phyloP scores from a whole-genome alignment of 441 rosid species.

The Erodium texanum region DNA sequence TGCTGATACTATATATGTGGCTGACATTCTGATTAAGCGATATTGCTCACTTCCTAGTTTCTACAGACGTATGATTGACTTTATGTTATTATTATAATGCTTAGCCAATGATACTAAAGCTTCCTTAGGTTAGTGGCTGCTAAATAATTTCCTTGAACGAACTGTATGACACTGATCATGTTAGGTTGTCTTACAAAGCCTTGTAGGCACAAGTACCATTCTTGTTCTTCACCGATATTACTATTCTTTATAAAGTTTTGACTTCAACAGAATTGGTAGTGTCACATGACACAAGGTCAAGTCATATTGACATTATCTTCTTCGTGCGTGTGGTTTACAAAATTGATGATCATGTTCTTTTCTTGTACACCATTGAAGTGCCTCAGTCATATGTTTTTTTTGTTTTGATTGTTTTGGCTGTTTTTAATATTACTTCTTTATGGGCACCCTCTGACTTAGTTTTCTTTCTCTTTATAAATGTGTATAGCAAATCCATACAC shows the following conservation, averaged over 20 bases:
- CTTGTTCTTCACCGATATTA: too few relatives aligned
- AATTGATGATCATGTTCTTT: too few relatives aligned
- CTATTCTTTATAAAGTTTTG: too few relatives aligned
- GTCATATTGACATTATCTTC: too few relatives aligned
- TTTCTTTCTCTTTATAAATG: slow-evolving; percentile 1
- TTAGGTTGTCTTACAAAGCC: too few relatives aligned
- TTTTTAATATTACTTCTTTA: background rate
- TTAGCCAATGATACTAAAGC: background rate
- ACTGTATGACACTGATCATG: background rate
- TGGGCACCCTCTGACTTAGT: slow-evolving; percentile 1
- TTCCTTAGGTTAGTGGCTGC: background rate
- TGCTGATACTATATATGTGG: background rate
- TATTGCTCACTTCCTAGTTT: background rate
- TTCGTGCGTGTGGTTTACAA: too few relatives aligned
- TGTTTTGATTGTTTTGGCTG: slow-evolving; percentile 3
- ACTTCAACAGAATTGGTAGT: too few relatives aligned
- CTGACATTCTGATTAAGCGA: background rate
- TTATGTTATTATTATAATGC: background rate
- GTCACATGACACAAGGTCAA: too few relatives aligned
- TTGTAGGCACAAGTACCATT: too few relatives aligned
- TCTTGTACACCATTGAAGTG: too few relatives aligned
- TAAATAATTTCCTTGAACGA: background rate
- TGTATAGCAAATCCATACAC: slow-evolving; percentile 70
- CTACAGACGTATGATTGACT: background rate
- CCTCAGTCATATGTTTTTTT: too few relatives aligned